phyloP scores from a whole-genome alignment of 345 rosid species.

The Eucalyptus polyanthemos region DNA sequence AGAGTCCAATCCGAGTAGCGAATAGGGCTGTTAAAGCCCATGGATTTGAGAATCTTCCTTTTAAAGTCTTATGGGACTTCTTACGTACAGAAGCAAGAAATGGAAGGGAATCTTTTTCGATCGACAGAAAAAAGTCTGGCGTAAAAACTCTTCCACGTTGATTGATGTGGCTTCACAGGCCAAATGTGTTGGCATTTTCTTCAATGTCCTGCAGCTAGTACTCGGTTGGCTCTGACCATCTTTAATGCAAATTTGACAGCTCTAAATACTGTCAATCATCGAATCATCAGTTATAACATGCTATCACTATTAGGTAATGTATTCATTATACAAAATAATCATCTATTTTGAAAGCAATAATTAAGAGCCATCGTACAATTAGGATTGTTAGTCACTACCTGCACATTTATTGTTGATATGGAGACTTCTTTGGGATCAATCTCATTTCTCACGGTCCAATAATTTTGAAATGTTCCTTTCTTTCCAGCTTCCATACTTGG shows the following conservation, averaged over 20 bases:
- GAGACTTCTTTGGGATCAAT: fast-evolving
- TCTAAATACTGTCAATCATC: fast-evolving
- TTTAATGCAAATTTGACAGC: background rate
- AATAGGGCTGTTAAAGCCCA: background rate
- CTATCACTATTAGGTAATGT: background rate
- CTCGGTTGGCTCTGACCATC: background rate
- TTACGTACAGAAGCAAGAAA: background rate
- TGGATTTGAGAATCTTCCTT: background rate
- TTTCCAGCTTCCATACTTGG: background rate
- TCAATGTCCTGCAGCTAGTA: background rate
- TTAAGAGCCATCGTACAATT: fast-evolving
- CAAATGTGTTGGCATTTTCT: background rate
- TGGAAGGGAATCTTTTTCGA: background rate
- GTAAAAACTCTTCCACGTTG: background rate
- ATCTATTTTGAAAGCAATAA: background rate
- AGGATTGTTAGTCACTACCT: background rate
- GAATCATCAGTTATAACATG: background rate
- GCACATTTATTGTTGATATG: background rate
- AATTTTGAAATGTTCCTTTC: background rate
- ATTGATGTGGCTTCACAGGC: background rate
- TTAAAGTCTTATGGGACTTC: background rate
- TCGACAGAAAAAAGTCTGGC: background rate
- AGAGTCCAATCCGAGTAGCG: background rate
- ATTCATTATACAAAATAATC: background rate
- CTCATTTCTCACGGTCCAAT: background rate